Evolutionary conservation across 345 rosid species (phyloP).

Genomic region (Boechera divaricarpa): DNA sequence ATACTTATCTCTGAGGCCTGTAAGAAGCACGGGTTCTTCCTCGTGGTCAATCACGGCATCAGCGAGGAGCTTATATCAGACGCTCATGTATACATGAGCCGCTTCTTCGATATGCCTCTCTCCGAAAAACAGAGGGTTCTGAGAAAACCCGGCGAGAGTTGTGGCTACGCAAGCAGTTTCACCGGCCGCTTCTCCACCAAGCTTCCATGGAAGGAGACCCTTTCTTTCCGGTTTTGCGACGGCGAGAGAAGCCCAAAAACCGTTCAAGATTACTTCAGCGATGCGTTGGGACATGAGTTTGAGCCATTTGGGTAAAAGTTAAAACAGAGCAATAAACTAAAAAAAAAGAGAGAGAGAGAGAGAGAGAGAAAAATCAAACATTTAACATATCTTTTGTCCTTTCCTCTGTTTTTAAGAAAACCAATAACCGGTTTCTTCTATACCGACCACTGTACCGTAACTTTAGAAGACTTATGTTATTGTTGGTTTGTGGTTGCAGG

Average conservation of each 20-base stretch:
- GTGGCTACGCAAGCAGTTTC: conserved; percentile 97
- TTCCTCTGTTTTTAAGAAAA: conserved; percentile 12
- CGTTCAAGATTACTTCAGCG: conserved; percentile 63
- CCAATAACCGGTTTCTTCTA: conserved; percentile 1
- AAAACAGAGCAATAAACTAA: conserved; percentile 28
- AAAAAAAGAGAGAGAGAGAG: neutral
- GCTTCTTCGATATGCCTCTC: conserved; percentile 77
- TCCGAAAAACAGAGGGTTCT: conserved; percentile 67
- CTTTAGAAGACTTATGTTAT: conserved; percentile 20
- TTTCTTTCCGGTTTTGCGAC: conserved; percentile 74
- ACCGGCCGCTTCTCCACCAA: conserved; percentile 85
- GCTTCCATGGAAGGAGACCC: conserved; percentile 98
- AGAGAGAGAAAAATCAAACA: neutral
- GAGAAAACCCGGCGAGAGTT: conserved; percentile 78
- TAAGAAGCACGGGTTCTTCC: conserved; percentile 83
- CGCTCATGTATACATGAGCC: conserved; percentile 67
- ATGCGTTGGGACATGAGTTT: conserved; percentile 74
- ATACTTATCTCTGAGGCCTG: conserved; percentile 73
- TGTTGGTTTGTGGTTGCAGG: conserved; percentile 49
- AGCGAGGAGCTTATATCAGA: conserved; percentile 59
- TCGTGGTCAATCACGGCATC: conserved; percentile 84
- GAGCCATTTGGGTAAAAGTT: conserved; percentile 66
- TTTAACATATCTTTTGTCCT: conserved; percentile 38
- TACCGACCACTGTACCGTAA: conserved; percentile 9
- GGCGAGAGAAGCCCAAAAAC: conserved; percentile 48